Base-by-base conservation (phyloP, 108 stramenopile genomes). In the Stephanodiscus minutulus region DNA sequence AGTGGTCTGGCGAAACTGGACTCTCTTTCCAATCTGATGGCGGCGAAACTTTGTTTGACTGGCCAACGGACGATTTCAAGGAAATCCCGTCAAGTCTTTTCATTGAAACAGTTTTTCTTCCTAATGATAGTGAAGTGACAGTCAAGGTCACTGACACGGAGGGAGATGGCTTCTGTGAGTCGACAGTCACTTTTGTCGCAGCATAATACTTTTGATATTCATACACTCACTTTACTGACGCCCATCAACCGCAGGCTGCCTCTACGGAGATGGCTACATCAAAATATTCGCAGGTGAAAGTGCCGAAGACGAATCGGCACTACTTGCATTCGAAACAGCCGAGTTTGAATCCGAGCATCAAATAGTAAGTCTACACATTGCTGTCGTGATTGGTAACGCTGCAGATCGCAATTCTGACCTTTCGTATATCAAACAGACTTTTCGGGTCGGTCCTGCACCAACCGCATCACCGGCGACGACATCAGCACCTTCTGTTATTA, bases 261-360 rank as follows among this genome's bases (percentile, higher is more conserved):
- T 61, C 5, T 70, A 70, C 50, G 70, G 70, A 47, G 70, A 70
- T 10, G 70, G 70, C 21, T 61, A 18, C 24, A n/a, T 70, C n/a
- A 70, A 43, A n/a, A 60, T 70, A 35, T 61, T 33, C 12, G 59
- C 59, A 27, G 70, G 70, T 11, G 49, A 56, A 22, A 59, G 60
- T 58, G 25, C 41, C 20, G 59, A 44, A 61, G 70, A 70, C 41
- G 57, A 60, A 39, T 61, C 70, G 9, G 70, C 59, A 35, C 15
- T 70, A 18, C 29, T 70, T 35, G 70, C 36, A 9, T 47, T 46
- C 18, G 20, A 61, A 36, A 39, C 70, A 7, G 70, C 58, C 13
- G 70, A 70, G 7, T 70, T 70, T 22, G 57, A 70, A 29, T 60
- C 57, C 17, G 70, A 59, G 31, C 39, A 11, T 0, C 39, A 39